These are phyloP conservation scores for Actinomortierella ambigua DNA, from an alignment of 371 early-diverging fungal species.

Conservation along the genomic window DNA sequence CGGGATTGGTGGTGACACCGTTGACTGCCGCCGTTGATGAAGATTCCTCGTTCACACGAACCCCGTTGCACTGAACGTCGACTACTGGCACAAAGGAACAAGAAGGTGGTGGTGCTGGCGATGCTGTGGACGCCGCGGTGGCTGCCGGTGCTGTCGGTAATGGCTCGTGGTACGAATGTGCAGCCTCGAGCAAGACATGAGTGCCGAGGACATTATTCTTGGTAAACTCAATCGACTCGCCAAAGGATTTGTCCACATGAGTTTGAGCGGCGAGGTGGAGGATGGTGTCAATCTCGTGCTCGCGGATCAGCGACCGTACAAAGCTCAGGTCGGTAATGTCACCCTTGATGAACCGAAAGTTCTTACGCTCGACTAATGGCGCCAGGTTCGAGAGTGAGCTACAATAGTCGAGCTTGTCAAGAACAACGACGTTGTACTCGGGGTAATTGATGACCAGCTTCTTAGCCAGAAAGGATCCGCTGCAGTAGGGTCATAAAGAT, in stretches of 20 bases:
- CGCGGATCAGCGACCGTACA: slow-evolving; percentile 68
- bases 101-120: too few species aligned
- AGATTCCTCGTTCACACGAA: too few species aligned
- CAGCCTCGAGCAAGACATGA: slow-evolving; percentile 86
- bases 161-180: slow-evolving; percentile 22
- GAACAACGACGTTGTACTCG: slow-evolving; percentile 70
- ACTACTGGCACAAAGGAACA: too few species aligned
- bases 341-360: slow-evolving; percentile 52
- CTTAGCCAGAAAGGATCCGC: slow-evolving; percentile 66
- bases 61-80: too few species aligned
- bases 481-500: slow-evolving; percentile 14
- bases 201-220: slow-evolving; percentile 87
- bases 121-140: too few species aligned
- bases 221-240: slow-evolving; percentile 87
- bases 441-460: slow-evolving; percentile 73
- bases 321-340: slow-evolving; percentile 77
- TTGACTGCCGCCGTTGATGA: too few species aligned
- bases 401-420: slow-evolving; percentile 87
- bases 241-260: slow-evolving; percentile 91
- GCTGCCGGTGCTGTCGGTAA: too few species aligned
- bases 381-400: slow-evolving; percentile 71
- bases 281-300: slow-evolving; percentile 78
- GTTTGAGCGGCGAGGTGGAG: slow-evolving; percentile 88
- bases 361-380: slow-evolving; percentile 48
- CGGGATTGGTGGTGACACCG: too few species aligned